Evolutionary conservation across 108 stramenopile species (phyloP).

Genomic region (Cyclotella kingstonii): DNA sequence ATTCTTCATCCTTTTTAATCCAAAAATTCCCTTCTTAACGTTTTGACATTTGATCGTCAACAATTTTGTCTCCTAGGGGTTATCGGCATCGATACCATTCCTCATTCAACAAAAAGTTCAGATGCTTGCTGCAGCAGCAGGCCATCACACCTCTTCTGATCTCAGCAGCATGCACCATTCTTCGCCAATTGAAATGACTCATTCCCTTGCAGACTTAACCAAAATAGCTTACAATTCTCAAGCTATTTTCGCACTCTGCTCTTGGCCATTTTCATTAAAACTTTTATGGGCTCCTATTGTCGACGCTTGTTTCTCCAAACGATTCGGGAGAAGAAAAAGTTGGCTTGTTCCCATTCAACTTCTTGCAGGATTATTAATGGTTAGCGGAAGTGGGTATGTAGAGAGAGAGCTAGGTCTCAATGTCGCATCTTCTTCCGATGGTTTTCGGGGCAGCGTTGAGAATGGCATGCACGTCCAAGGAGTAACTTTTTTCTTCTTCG

Average conservation of each 20-base stretch:
- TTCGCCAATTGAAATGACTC: no score
- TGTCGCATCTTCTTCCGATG: neutral
- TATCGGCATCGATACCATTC: slow-evolving; percentile 95
- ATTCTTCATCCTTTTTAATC: no score
- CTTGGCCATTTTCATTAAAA: slow-evolving; percentile 97
- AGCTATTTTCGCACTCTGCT: slow-evolving; percentile 93
- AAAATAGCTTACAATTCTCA: slow-evolving; percentile 91
- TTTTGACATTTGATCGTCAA: no score
- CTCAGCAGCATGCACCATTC: no score
- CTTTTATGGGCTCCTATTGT: slow-evolving; percentile 98
- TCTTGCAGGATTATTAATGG: slow-evolving; percentile 86
- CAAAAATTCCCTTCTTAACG: no score
- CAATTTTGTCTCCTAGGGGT: slow-evolving; percentile 43
- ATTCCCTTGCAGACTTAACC: slow-evolving; percentile 45
- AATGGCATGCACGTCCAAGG: slow-evolving; percentile 65
- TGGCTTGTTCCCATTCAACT: slow-evolving; percentile 98
- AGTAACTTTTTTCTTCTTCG: slow-evolving; percentile 93
- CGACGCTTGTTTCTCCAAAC: slow-evolving; percentile 86
- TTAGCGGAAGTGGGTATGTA: slow-evolving; percentile 78
- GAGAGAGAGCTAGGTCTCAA: slow-evolving; percentile 73
- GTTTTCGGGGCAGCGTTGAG: slow-evolving; percentile 2
- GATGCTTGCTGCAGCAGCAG: slow-evolving; percentile 52
- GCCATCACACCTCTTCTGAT: slow-evolving; percentile 30
- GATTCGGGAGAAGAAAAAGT: slow-evolving; percentile 93
- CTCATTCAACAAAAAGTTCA: slow-evolving; percentile 91